phyloP scores from a whole-genome alignment of 768 basidiomycete species.

The Naganishia randhawae region DNA sequence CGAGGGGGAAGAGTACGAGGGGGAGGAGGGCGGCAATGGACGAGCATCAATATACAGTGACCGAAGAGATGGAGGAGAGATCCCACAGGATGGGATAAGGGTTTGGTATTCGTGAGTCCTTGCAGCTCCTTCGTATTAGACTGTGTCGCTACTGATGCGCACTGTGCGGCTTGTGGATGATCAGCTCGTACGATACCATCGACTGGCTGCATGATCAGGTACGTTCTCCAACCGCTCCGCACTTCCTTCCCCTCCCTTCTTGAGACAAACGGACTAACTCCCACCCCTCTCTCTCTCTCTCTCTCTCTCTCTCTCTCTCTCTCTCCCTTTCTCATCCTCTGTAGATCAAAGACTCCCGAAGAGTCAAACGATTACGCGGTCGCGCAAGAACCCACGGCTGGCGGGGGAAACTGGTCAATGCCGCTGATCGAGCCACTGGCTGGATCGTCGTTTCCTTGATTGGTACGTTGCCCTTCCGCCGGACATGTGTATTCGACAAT shows the following conservation, averaged over 20 bases:
- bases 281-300: slow-evolving; percentile 30
- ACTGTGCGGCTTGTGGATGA: slow-evolving; percentile 7
- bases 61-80: slow-evolving; percentile 11
- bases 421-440: slow-evolving; percentile 72
- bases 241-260: no score
- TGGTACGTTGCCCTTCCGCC: slow-evolving; percentile 54
- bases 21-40: no score
- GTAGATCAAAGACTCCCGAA: slow-evolving; percentile 80
- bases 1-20: no score
- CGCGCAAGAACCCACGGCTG: slow-evolving; percentile 56
- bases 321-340: background rate
- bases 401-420: slow-evolving; percentile 62
- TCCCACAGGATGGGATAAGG: slow-evolving; percentile 62
- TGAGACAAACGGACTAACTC: no score
- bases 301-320: slow-evolving; percentile 29
- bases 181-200: slow-evolving; percentile 68
- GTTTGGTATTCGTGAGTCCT: slow-evolving; percentile 51
- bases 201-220: slow-evolving; percentile 92
- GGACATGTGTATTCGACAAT: no score
- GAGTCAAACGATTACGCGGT: slow-evolving; percentile 67
- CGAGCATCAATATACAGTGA: slow-evolving; percentile 8
- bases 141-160: background rate
- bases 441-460: slow-evolving; percentile 87
- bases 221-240: no score
- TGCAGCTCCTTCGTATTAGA: slow-evolving; percentile 19